phyloP scores from a whole-genome alignment of 2,329 filamentous ascomycete species.

The Botrytis porri region DNA sequence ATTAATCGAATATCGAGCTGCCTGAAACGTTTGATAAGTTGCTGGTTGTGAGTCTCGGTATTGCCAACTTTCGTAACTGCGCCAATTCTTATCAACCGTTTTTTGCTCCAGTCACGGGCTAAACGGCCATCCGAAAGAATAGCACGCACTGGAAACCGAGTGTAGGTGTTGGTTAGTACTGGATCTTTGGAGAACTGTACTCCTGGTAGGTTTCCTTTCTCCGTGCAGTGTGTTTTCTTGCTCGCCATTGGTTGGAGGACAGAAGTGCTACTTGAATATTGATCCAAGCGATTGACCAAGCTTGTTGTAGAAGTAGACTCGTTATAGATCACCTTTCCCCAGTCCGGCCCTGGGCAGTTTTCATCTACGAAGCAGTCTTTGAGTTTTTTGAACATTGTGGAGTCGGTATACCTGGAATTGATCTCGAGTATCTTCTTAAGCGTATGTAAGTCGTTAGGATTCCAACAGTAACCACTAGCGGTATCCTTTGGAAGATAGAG shows the following conservation, averaged over 20 bases:
- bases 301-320: neutral
- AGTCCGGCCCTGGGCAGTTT: neutral
- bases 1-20: neutral
- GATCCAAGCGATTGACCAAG: neutral
- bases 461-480: neutral
- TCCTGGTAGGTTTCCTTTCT: neutral
- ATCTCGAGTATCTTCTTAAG: neutral
- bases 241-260: neutral
- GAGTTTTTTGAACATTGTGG: neutral
- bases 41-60: neutral
- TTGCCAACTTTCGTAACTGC: neutral
- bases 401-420: neutral
- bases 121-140: neutral
- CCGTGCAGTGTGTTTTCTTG: neutral
- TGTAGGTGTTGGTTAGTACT: neutral
- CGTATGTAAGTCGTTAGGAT: neutral
- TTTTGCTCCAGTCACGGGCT: neutral
- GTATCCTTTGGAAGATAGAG: neutral
- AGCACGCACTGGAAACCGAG: too few relatives aligned
- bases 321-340: neutral
- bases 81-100: neutral
- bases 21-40: neutral
- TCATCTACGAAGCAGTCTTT: neutral
- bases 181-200: neutral
- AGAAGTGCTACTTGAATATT: neutral